Conservation (phyloP, 192 early-diverging fungal genomes). For the Globomyces pollinis-pini region DNA sequence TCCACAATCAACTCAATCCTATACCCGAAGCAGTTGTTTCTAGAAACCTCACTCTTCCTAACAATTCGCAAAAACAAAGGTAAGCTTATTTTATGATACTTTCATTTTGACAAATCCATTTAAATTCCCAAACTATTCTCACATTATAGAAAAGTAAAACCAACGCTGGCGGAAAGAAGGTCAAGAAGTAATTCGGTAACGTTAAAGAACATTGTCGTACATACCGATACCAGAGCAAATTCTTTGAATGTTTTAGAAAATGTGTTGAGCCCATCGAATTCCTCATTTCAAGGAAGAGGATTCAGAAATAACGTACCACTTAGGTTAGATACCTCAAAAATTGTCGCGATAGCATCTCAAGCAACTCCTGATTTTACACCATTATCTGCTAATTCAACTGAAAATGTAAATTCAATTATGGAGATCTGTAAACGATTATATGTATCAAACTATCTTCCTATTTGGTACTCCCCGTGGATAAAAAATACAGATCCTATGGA, state of each 20-base stretch:
- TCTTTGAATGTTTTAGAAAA: background rate
- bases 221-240: background rate
- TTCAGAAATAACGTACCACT: too few relatives aligned
- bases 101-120: too few relatives aligned
- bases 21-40: too few relatives aligned
- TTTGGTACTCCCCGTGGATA: background rate
- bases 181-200: background rate
- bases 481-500: background rate
- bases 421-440: background rate
- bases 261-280: background rate
- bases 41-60: too few relatives aligned
- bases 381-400: slow-evolving; percentile 7
- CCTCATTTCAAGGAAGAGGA: slow-evolving; percentile 3
- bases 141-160: too few relatives aligned
- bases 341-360: slow-evolving; percentile 1
- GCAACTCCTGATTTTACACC: slow-evolving; percentile 2
- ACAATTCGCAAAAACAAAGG: too few relatives aligned
- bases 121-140: too few relatives aligned
- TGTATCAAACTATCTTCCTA: background rate
- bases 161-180: background rate
- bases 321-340: slow-evolving; percentile 10
- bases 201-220: background rate
- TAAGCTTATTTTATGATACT: too few relatives aligned
- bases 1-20: too few relatives aligned
- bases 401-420: background rate